Evolutionary conservation across 768 basidiomycete species (phyloP).

Genomic region (Porphyrellus cyaneotinctus): DNA sequence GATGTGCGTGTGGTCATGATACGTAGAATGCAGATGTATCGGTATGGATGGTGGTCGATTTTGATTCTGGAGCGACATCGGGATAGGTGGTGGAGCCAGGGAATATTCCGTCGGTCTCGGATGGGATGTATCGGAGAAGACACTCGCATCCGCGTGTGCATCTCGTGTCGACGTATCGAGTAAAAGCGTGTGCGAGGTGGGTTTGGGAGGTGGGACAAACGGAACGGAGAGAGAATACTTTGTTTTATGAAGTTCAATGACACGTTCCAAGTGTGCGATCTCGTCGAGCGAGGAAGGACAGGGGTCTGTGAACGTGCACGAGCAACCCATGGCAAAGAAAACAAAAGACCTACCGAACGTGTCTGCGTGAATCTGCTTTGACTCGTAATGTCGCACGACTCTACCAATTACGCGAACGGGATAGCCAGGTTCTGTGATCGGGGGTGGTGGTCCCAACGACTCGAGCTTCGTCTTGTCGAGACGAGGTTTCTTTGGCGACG

Average conservation of each 20-base stretch:
- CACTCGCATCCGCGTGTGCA: neutral
- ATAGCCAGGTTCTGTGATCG: constrained; percentile 44
- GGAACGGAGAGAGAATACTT: constrained; percentile 45
- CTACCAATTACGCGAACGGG: constrained; percentile 46
- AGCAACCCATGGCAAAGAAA: neutral
- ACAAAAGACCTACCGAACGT: constrained; percentile 43
- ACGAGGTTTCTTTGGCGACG: constrained; percentile 17
- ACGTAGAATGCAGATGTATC: neutral
- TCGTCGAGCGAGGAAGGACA: constrained; percentile 57
- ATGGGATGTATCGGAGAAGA: constrained; percentile 16
- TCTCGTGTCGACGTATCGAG: neutral
- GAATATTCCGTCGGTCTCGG: neutral
- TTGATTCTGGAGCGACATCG: constrained; percentile 9
- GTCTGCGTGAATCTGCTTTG: constrained; percentile 45
- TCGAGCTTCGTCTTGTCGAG: constrained; percentile 5
- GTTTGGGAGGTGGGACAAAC: constrained; percentile 40
- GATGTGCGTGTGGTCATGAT: neutral
- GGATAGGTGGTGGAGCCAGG: constrained; percentile 13
- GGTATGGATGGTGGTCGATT: neutral
- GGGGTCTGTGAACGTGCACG: constrained; percentile 29
- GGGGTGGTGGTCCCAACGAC: constrained; percentile 26
- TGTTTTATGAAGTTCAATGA: constrained; percentile 49
- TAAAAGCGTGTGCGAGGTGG: neutral
- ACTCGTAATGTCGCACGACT: constrained; percentile 38
- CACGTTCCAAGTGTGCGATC: constrained; percentile 50